Conservation (phyloP, 1,139 yeast genomes). For the Blastobotrys buckinghamii region DNA sequence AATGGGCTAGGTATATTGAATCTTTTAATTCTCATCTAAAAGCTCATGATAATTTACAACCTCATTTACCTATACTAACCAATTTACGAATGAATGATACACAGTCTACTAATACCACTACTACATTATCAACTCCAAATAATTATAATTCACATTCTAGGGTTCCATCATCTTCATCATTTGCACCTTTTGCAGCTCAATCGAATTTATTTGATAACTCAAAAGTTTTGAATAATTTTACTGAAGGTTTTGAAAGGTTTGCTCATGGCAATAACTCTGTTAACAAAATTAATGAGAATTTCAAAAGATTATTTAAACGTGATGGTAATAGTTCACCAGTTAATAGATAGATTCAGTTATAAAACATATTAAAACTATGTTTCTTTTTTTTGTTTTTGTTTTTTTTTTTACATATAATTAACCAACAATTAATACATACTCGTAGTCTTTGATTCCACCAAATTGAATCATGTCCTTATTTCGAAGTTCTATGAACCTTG, state of each 20-base stretch:
- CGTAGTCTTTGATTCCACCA: constrained; percentile 27
- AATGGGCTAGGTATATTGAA: constrained; percentile 50
- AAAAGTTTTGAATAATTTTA: constrained; percentile 23
- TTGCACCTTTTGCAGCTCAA: neutral
- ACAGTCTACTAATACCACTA: neutral
- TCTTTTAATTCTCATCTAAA: constrained; percentile 54
- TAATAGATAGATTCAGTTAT: constrained; percentile 2
- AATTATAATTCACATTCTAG: neutral
- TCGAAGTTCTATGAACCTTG: constrained; percentile 44
- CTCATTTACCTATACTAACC: constrained; percentile 42
- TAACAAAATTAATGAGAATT: constrained; percentile 53
- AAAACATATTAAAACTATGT: neutral
- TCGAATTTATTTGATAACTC: constrained; percentile 10
- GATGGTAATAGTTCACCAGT: constrained; percentile 27
- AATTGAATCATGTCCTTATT: constrained; percentile 45
- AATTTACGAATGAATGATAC: constrained; percentile 18
- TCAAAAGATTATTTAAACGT: constrained; percentile 48
- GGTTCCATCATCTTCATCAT: neutral
- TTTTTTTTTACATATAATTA: neutral
- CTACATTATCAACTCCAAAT: neutral
- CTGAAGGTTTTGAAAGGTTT: constrained; percentile 50
- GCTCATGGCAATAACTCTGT: constrained; percentile 43
- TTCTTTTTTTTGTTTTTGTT: neutral
- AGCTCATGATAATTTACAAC: constrained; percentile 43
- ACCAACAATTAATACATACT: constrained; percentile 12